Percentiles rank a stretch among this genome's conserved stretches.
Evolutionary conservation across 2,329 filamentous ascomycete genomes (phyloP).

Genomic region (Aspergillus tanneri): DNA sequence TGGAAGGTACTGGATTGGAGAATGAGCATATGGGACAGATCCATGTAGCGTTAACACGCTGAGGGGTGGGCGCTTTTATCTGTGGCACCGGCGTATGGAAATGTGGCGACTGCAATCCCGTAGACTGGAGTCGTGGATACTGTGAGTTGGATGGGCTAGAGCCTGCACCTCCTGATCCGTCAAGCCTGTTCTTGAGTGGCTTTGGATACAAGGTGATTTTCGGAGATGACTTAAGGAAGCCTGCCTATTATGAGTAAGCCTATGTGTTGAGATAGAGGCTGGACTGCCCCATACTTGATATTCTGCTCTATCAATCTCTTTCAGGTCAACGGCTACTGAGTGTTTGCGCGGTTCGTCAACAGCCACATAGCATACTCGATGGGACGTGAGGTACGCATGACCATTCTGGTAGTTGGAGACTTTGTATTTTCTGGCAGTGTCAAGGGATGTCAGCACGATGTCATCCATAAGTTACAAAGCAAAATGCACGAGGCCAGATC

Average conservation of each 20-base stretch:
- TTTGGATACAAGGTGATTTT: slow-evolving; percentile 91
- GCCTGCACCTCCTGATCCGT: slow-evolving; percentile 53
- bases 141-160: slow-evolving; percentile 34
- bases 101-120: slow-evolving; percentile 31
- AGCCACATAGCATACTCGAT: slow-evolving; percentile 93
- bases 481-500: background rate
- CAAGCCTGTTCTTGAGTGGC: slow-evolving; percentile 63
- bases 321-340: slow-evolving; percentile 82
- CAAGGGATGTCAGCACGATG: slow-evolving; percentile 16
- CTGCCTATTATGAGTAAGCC: slow-evolving; percentile 57
- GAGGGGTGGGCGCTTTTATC: slow-evolving; percentile 36
- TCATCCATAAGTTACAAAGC: no score
- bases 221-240: slow-evolving; percentile 90
- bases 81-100: slow-evolving; percentile 34
- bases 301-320: slow-evolving; percentile 85
- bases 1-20: slow-evolving; percentile 86
- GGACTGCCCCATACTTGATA: slow-evolving; percentile 65
- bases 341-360: slow-evolving; percentile 79
- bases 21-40: slow-evolving; percentile 95
- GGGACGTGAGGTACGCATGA: slow-evolving; percentile 93
- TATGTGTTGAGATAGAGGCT: background rate
- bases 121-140: slow-evolving; percentile 34
- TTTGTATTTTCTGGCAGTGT: slow-evolving; percentile 75
- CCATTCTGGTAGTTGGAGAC: slow-evolving; percentile 91
- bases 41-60: slow-evolving; percentile 69